A percentile compares a stretch with the other conserved stretches of the same genome.
phyloP scores from a whole-genome alignment of 345 rosid genomes.

The Draba incana region DNA sequence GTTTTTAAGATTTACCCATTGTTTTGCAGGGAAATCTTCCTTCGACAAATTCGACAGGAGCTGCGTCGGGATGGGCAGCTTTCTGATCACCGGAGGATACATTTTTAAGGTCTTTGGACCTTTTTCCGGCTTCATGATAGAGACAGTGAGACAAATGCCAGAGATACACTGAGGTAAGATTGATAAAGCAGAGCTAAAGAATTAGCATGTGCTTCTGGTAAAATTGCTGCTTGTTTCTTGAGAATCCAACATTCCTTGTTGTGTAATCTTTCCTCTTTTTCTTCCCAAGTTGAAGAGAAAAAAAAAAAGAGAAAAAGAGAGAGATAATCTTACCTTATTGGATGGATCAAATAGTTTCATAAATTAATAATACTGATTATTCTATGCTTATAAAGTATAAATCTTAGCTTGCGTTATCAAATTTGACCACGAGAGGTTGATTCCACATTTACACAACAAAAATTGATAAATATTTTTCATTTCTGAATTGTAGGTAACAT shows the following conservation, averaged over 20 bases:
- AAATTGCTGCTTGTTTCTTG: slow-evolving; percentile 3
- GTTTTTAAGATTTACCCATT: slow-evolving; percentile 18
- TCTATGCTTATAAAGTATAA: too few species aligned
- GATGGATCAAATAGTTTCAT: not conserved
- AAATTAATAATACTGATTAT: not conserved
- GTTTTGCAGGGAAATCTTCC: slow-evolving; percentile 74
- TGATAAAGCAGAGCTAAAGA: not conserved
- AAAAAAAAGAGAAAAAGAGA: not conserved
- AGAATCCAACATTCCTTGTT: slow-evolving; percentile 1
- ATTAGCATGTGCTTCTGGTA: slow-evolving; percentile 11
- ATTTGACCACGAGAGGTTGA: too few species aligned
- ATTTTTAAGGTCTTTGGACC: slow-evolving; percentile 61
- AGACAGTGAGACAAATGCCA: slow-evolving; percentile 24
- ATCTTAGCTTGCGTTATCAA: too few species aligned
- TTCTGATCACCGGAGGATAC: slow-evolving; percentile 70
- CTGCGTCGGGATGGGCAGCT: slow-evolving; percentile 91
- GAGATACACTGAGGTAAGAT: slow-evolving; percentile 19
- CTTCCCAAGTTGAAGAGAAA: not conserved
- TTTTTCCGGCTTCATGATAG: slow-evolving; percentile 2
- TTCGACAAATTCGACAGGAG: slow-evolving; percentile 52
- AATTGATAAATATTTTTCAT: not conserved
- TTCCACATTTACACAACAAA: too few species aligned
- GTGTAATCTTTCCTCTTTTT: slow-evolving; percentile 4
- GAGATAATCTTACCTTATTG: slow-evolving; percentile 2
- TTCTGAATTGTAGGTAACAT: not conserved